Base-by-base conservation (phyloP, 2,329 filamentous ascomycete species). In the Epichloe sibirici region DNA sequence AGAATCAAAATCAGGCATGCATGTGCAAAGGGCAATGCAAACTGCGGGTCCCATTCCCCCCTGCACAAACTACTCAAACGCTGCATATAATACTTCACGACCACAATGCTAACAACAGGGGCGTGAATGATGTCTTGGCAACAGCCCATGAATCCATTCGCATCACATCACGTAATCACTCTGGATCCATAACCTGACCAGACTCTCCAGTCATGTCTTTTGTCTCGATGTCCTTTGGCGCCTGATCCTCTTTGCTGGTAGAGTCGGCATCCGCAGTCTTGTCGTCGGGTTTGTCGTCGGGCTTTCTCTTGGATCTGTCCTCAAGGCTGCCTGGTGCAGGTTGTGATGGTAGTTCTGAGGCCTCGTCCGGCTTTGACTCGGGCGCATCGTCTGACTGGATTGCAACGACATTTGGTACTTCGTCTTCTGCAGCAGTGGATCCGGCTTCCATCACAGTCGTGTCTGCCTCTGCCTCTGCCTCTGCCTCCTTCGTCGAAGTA, bases 121-220 rank as follows among this genome's bases (percentile, higher is more conserved):
- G 23, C 35, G 42, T 46, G 49, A 34, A 28, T 15, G 34, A 45
- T 38, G 12, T 45, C 12, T 23, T 31, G 28, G 28, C 8, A 31
- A 31, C 8, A 31, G 28, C 3, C 8, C 12, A 25, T 34, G 1
- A 25, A 48, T 8, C 31, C 11, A 17, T 2, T 5, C 34, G 15
- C 34, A 47, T 53, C 39, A 9, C 12, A 23, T 43, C 39, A 46
- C 25, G 38, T 5, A 23, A 8, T 48, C 31, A 52, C 45, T 51
- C 53, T 31, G 53, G 48, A 44, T 49, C 51, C 47, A 49, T 39
- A 38, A 48, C 45, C 37, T 43, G 51, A 28, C 51, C 48, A 44
- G 45, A 45, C 28, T 45, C 39, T 48, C 50, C 39, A 13, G 40
- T 53, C 53, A 55, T 43, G 28, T 54, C 51, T 45, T 51, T 53